Evolutionary conservation across 2,329 filamentous ascomycete genomes (phyloP), one percentile per base, ranked within the genome.

Genomic region (Chaetomium sp.): DNA sequence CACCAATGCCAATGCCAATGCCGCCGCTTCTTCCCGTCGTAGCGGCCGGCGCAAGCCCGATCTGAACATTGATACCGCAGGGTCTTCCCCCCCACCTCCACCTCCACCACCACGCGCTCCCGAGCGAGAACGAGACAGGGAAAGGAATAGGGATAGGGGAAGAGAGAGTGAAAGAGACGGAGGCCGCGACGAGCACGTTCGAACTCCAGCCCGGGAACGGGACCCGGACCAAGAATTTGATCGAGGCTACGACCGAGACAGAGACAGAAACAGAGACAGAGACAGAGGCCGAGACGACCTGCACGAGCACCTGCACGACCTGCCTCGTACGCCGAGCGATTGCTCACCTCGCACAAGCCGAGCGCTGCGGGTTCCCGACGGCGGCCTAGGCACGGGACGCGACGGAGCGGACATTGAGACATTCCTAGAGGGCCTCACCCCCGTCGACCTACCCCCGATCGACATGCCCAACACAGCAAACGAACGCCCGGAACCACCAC

Each of bases 371-470:
- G 52, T 61, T 45, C 62, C 59, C 64, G 33, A 55, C 57, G 54
- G 43, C 61, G 34, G 19, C 19, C 19, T 3, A 27, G 19, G 19
- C 19, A 27, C 49, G 54, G 51, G 57, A 10, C 35, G 64, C 50
- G 61, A 68, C 60, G 64, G 67, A 51, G 65, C 67, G 52, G 64
- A 67, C 56, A 63, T 67, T 53, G 69, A 72, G 60, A 67, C 69
- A 35, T 71, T 71, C 54, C 66, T 75, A 54, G 72, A 73, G 52
- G 65, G 74, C 58, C 65, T 73, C 50, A 67, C 72, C n/a, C 67
- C 74, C 37, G 67, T 72, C 64, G 69, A 73, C 62, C 59, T 71
- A 27, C 19, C 19, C 38, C 65, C 72, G 12, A 65, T 63, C 56
- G 59, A 61, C 52, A 61, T 63, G 59, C 52, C 62, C 55, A 52